Percentiles rank a stretch among this genome's conserved stretches.
Conservation (phyloP, 768 basidiomycete species). For the Cystoderma amianthinum region DNA sequence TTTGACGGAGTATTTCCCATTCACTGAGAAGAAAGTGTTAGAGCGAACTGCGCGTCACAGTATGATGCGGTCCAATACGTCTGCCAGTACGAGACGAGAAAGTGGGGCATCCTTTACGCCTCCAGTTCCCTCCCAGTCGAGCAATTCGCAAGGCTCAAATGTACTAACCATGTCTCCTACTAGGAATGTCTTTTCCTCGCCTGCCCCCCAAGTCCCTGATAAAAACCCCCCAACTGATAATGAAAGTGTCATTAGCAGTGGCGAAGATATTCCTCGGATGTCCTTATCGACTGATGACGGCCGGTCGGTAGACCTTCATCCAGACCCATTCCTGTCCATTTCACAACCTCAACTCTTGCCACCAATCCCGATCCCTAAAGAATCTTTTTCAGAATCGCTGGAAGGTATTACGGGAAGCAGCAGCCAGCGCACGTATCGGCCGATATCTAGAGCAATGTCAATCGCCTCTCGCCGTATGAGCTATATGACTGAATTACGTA, state of each 20-base stretch:
- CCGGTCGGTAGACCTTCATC: slow-evolving; percentile 52
- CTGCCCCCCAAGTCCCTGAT: slow-evolving; percentile 31
- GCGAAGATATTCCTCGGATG: slow-evolving; percentile 59
- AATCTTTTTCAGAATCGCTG: slow-evolving; percentile 77
- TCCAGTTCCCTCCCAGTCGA: slow-evolving; percentile 48
- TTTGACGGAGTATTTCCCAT: slow-evolving; percentile 92
- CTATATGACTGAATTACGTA: slow-evolving; percentile 75
- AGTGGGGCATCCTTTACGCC: slow-evolving; percentile 45
- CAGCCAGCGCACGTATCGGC: slow-evolving; percentile 17
- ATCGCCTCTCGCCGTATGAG: slow-evolving; percentile 65
- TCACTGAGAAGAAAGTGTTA: slow-evolving; percentile 85
- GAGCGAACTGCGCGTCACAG: slow-evolving; percentile 86
- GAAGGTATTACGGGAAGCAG: slow-evolving; percentile 39
- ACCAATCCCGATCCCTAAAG: slow-evolving; percentile 71
- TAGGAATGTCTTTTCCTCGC: slow-evolving; percentile 39
- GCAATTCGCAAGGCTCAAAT: slow-evolving; percentile 49
- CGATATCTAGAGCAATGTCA: slow-evolving; percentile 37
- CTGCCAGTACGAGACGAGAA: slow-evolving; percentile 31
- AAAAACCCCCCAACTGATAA: slow-evolving; percentile 9
- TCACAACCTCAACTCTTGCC: slow-evolving; percentile 59
- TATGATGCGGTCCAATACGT: slow-evolving; percentile 54
- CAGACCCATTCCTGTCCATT: slow-evolving; percentile 11
- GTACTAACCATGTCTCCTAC: slow-evolving; percentile 35
- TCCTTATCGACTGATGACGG: slow-evolving; percentile 75
- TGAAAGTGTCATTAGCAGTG: slow-evolving; percentile 2